These are phyloP conservation scores for Sugiyamaella novakii DNA, from an alignment of 1,139 yeast genomes.

Conservation along the genomic window DNA sequence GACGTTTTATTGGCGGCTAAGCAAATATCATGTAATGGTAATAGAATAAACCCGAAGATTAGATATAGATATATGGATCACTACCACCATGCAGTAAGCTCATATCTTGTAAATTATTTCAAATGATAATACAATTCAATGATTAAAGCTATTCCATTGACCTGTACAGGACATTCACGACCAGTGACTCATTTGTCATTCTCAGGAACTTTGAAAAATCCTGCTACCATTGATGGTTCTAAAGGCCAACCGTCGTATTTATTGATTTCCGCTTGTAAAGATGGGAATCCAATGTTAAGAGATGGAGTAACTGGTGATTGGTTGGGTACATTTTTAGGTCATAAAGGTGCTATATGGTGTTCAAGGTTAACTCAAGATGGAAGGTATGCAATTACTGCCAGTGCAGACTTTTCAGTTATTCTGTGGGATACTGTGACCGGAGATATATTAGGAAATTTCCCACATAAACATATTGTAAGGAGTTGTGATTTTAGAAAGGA, in stretches of 20 bases:
- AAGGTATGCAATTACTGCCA: conserved; percentile 39
- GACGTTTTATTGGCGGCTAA: no score
- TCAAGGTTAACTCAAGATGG: conserved; percentile 39
- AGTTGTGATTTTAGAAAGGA: conserved; percentile 34
- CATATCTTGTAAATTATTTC: no score
- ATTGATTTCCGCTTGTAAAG: conserved; percentile 45
- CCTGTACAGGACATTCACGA: conserved; percentile 46
- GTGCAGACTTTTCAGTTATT: conserved; percentile 44
- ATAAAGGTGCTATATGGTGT: conserved; percentile 46
- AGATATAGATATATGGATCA: no score
- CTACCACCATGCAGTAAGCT: no score
- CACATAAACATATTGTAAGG: conserved; percentile 42
- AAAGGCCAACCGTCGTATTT: conserved; percentile 24
- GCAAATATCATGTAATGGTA: no score
- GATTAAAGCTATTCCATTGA: conserved; percentile 40
- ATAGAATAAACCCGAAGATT: no score
- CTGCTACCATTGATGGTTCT: conserved; percentile 11
- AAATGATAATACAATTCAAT: no score
- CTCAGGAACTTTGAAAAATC: conserved; percentile 30
- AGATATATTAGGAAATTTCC: conserved; percentile 30
- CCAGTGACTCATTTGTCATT: conserved; percentile 45
- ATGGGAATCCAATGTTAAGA: conserved; percentile 45
- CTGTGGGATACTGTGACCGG: conserved; percentile 43
- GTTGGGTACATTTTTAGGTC: conserved; percentile 46
- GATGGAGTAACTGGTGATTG: conserved; percentile 46